phyloP scores from a whole-genome alignment of 441 rosid species.

The Biscutella laevigata region DNA sequence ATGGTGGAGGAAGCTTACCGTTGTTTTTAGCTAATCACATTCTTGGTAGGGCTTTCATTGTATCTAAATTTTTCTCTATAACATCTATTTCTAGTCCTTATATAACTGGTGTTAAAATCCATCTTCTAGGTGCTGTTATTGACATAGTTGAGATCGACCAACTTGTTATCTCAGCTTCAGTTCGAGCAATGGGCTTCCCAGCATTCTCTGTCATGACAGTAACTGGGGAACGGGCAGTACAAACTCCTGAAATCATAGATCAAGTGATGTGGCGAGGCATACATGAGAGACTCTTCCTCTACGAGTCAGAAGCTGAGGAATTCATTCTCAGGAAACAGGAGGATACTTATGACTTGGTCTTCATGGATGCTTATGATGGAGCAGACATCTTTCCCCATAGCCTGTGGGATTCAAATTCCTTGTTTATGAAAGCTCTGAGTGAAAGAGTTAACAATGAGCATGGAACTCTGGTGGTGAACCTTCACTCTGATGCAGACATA shows the following conservation, averaged over 20 bases:
- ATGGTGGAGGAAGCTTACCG: constrained; percentile 90
- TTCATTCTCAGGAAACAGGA: constrained; percentile 36
- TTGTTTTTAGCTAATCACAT: constrained; percentile 73
- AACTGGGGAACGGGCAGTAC: constrained; percentile 34
- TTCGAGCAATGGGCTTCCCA: constrained; percentile 81
- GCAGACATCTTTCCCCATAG: constrained; percentile 77
- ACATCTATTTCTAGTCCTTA: not conserved
- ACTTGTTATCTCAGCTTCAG: constrained; percentile 64
- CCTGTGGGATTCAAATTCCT: constrained; percentile 67
- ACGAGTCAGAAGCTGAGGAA: constrained; percentile 68
- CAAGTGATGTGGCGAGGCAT: constrained; percentile 71
- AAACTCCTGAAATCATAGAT: constrained; percentile 37
- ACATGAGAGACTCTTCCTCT: constrained; percentile 74
- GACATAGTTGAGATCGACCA: constrained; percentile 84
- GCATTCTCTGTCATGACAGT: constrained; percentile 46
- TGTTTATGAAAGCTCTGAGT: constrained; percentile 54
- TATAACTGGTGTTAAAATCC: not conserved
- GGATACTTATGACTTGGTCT: constrained; percentile 55
- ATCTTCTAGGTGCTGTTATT: constrained; percentile 53
- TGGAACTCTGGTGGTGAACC: constrained; percentile 85
- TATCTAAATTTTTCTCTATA: not conserved
- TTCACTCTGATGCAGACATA: constrained; percentile 60
- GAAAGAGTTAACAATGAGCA: constrained; percentile 53
- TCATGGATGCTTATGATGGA: constrained; percentile 90
- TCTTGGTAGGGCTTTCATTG: constrained; percentile 38